Evolutionary conservation across 1,139 yeast genomes (phyloP).

Genomic region (Kodamaea suecica): DNA sequence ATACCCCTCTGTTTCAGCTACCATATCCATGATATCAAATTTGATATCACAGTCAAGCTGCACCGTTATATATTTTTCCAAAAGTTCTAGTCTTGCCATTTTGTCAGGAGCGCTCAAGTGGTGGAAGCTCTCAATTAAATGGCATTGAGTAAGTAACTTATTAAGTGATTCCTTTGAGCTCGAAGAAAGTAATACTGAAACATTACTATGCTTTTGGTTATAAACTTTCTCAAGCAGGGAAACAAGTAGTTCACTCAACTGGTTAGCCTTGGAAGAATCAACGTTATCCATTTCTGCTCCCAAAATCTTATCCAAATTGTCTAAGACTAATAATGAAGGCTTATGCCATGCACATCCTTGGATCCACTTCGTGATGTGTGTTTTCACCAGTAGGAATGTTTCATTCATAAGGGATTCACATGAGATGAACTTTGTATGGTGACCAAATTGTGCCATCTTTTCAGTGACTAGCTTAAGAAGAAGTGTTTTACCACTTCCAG

Average conservation of each 20-base stretch:
- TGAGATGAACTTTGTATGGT: slow-evolving; percentile 41
- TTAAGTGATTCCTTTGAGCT: slow-evolving; percentile 67
- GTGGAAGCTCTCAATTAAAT: slow-evolving; percentile 63
- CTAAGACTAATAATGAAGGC: slow-evolving; percentile 73
- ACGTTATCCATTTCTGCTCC: slow-evolving; percentile 71
- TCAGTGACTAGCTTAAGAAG: slow-evolving; percentile 43
- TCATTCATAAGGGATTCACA: slow-evolving; percentile 62
- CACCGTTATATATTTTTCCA: slow-evolving; percentile 44
- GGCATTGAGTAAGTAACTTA: slow-evolving; percentile 59
- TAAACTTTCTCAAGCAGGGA: slow-evolving; percentile 40
- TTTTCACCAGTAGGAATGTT: slow-evolving; percentile 37
- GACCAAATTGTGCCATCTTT: slow-evolving; percentile 36
- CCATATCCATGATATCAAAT: slow-evolving; percentile 66
- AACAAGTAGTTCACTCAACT: slow-evolving; percentile 48
- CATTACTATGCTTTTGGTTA: slow-evolving; percentile 40
- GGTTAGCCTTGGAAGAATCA: slow-evolving; percentile 59
- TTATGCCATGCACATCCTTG: slow-evolving; percentile 73
- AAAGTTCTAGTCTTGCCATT: slow-evolving; percentile 50
- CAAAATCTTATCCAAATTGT: slow-evolving; percentile 75
- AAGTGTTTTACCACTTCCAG: slow-evolving; percentile 80
- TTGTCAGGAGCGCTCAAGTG: slow-evolving; percentile 71
- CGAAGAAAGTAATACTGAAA: slow-evolving; percentile 57
- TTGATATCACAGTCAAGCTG: slow-evolving; percentile 29
- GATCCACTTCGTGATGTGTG: slow-evolving; percentile 49
- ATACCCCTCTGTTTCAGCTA: slow-evolving; percentile 84